Evolutionary conservation across 2,329 filamentous ascomycete genomes (phyloP).

Genomic region (Neonectria faginata): DNA sequence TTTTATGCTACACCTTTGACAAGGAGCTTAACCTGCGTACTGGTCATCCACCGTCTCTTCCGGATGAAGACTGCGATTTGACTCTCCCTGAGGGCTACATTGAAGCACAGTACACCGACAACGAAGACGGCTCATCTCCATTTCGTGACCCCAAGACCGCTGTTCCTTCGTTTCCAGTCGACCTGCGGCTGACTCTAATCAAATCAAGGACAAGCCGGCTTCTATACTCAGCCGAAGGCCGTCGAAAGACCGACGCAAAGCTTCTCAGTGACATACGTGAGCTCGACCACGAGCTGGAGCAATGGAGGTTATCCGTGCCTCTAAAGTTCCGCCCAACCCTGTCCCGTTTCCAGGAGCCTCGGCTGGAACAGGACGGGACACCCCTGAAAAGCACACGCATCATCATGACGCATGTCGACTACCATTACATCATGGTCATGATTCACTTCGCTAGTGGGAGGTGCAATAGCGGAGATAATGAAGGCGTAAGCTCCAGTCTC

Average conservation of each 20-base stretch:
- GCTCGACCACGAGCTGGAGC: slow-evolving; percentile 65
- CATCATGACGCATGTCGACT: slow-evolving; percentile 63
- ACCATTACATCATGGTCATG: slow-evolving; percentile 63
- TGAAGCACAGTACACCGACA: not conserved
- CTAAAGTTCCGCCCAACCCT: slow-evolving; percentile 57
- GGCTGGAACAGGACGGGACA: not conserved
- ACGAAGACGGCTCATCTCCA: not conserved
- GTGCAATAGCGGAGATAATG: slow-evolving; percentile 47
- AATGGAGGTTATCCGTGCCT: slow-evolving; percentile 62
- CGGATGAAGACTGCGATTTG: slow-evolving; percentile 2
- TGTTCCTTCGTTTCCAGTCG: slow-evolving; percentile 54
- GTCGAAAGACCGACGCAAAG: slow-evolving; percentile 64
- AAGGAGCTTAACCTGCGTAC: slow-evolving; percentile 65
- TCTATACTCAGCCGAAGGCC: slow-evolving; percentile 61
- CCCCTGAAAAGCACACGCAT: slow-evolving; percentile 54
- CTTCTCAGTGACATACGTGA: slow-evolving; percentile 64
- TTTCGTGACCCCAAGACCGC: not conserved
- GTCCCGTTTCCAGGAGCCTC: slow-evolving; percentile 47
- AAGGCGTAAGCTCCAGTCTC: slow-evolving; percentile 62
- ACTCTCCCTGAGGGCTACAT: slow-evolving; percentile 52
- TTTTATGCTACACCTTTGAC: slow-evolving; percentile 64
- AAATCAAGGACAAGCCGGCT: slow-evolving; percentile 60
- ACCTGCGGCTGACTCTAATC: slow-evolving; percentile 60
- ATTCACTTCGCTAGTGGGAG: slow-evolving; percentile 66
- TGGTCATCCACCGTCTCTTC: slow-evolving; percentile 59